These are phyloP conservation scores for Saururus chinensis DNA, from an alignment of 164 flowering plant genomes.

Conservation along the genomic window DNA sequence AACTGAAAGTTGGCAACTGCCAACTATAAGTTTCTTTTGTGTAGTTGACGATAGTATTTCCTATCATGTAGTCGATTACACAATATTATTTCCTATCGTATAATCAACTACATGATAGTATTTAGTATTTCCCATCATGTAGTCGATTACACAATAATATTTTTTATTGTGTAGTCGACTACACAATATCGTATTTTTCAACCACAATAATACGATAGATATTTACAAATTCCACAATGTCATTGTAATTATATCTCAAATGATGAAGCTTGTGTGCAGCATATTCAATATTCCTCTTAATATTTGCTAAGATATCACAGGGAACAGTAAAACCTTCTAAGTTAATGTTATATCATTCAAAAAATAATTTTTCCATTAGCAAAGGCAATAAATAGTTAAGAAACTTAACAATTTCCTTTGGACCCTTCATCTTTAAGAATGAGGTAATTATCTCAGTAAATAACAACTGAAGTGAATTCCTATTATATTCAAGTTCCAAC, in stretches of 20 bases:
- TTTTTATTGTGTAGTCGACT: too few relatives aligned
- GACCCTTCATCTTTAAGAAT: constrained; percentile 51
- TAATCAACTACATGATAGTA: too few relatives aligned
- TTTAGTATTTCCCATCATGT: too few relatives aligned
- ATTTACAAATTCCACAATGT: constrained; percentile 36
- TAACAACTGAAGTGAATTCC: constrained; percentile 31
- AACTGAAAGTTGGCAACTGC: too few relatives aligned
- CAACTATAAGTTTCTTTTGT: too few relatives aligned
- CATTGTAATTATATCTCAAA: constrained; percentile 43
- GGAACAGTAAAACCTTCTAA: constrained; percentile 53
- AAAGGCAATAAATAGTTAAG: constrained; percentile 66
- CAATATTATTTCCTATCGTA: too few relatives aligned
- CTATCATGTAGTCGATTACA: too few relatives aligned
- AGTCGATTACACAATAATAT: too few relatives aligned
- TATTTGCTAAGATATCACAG: constrained; percentile 7
- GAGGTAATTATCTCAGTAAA: constrained; percentile 49
- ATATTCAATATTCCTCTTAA: constrained; percentile 24
- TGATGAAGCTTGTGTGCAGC: constrained; percentile 32
- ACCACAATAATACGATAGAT: too few relatives aligned
- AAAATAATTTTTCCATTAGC: constrained; percentile 62
- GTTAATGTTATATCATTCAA: constrained; percentile 60
- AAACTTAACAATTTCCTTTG: constrained; percentile 48
- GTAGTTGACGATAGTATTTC: too few relatives aligned
- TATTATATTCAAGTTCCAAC: constrained; percentile 30
- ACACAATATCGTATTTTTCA: too few relatives aligned